phyloP scores from a whole-genome alignment of 2,329 filamentous ascomycete genomes.

The Aspergillus hiratsukae region DNA sequence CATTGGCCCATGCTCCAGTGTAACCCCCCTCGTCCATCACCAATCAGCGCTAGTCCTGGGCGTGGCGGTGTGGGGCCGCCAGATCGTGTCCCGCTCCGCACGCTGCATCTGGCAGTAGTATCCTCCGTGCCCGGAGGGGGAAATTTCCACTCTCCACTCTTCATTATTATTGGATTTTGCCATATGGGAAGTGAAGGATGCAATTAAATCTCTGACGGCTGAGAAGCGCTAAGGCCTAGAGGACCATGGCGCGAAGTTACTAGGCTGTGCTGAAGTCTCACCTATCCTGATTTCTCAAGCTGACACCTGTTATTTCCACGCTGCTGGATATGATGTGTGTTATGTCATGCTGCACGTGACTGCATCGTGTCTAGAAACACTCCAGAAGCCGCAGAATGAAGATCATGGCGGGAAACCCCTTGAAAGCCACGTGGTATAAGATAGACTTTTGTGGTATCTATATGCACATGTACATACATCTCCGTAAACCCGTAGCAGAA shows the following conservation, averaged over 20 bases:
- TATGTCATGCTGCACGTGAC: background rate
- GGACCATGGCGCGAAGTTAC: background rate
- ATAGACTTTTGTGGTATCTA: conserved; percentile 16
- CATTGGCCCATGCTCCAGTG: background rate
- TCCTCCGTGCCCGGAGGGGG: background rate
- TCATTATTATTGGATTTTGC: background rate
- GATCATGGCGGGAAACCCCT: background rate
- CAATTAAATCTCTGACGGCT: background rate
- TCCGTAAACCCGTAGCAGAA: conserved; percentile 1
- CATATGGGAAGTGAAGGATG: background rate
- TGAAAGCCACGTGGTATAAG: background rate
- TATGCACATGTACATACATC: conserved; percentile 3
- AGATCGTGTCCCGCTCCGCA: background rate
- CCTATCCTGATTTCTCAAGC: background rate
- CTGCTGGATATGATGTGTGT: background rate
- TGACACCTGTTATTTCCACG: background rate
- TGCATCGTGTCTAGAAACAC: background rate
- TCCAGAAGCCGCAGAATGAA: background rate
- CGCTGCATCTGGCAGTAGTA: background rate
- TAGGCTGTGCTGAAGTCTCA: background rate
- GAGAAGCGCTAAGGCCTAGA: background rate
- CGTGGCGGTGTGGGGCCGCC: background rate
- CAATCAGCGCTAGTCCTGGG: background rate
- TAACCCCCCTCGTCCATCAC: background rate
- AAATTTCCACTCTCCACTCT: background rate